These are phyloP conservation scores for Neurospora sp. DNA, from an alignment of 495 filamentous ascomycete species.

Conservation along the genomic window DNA sequence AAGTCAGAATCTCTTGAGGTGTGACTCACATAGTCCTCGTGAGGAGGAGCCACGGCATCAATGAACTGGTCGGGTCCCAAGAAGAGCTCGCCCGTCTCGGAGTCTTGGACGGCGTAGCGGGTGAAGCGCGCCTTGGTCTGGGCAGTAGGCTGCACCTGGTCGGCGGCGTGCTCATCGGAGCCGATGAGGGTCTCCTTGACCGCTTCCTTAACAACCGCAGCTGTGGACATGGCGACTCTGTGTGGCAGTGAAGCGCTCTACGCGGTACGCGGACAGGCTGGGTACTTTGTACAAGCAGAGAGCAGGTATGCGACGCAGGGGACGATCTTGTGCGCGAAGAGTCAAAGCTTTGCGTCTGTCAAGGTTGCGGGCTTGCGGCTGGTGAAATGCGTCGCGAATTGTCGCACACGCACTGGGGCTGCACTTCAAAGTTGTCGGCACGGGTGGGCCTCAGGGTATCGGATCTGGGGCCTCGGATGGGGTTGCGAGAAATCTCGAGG, in stretches of 20 bases:
- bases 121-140: constrained; percentile 65
- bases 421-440: neutral
- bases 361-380: neutral
- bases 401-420: neutral
- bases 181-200: constrained; percentile 75
- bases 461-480: neutral
- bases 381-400: neutral
- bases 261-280: neutral
- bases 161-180: constrained; percentile 36
- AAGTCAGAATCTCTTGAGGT: neutral
- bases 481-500: neutral
- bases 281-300: neutral
- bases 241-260: constrained; percentile 1
- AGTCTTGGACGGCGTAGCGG: constrained; percentile 65
- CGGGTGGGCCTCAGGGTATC: neutral
- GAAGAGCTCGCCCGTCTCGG: constrained; percentile 61
- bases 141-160: constrained; percentile 47
- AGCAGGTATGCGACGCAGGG: neutral
- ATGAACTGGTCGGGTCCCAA: constrained; percentile 82
- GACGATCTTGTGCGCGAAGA: neutral
- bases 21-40: constrained; percentile 78
- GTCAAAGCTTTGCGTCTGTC: neutral
- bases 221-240: constrained; percentile 24
- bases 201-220: constrained; percentile 49
- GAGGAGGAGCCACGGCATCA: constrained; percentile 74